These are phyloP conservation scores for Lodderomyces theae DNA, from an alignment of 1,139 yeast genomes.

Conservation along the genomic window DNA sequence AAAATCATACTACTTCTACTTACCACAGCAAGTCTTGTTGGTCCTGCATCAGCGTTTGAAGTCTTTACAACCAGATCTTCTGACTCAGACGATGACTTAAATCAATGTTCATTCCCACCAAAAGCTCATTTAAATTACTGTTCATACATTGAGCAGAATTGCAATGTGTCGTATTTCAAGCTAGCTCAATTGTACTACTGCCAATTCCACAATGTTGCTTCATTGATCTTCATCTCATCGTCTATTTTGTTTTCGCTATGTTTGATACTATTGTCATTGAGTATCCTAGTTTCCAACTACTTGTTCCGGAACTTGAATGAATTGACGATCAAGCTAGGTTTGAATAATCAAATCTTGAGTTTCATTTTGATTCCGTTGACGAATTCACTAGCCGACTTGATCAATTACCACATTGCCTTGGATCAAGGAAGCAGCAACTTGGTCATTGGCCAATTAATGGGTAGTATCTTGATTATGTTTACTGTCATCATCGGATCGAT, in stretches of 20 bases:
- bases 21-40: neutral
- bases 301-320: conserved; percentile 32
- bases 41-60: neutral
- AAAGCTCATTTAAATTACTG: conserved; percentile 16
- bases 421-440: conserved; percentile 31
- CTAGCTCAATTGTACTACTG: conserved; percentile 30
- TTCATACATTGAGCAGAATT: conserved; percentile 19
- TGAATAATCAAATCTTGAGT: conserved; percentile 34
- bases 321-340: conserved; percentile 24
- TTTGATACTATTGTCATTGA: conserved; percentile 21
- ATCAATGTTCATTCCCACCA: conserved; percentile 10
- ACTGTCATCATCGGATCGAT: conserved; percentile 39
- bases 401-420: conserved; percentile 36
- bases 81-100: neutral
- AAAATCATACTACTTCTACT: neutral
- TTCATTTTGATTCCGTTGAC: conserved; percentile 39
- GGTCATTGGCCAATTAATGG: conserved; percentile 42
- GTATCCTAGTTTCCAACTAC: conserved; percentile 38
- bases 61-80: neutral
- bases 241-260: conserved; percentile 18
- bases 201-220: conserved; percentile 6
- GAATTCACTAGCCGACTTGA: conserved; percentile 41
- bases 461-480: conserved; percentile 36
- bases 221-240: conserved; percentile 17
- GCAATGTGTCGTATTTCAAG: conserved; percentile 25